These are phyloP conservation scores for Aegilops speltoides DNA, from an alignment of 176 grass and related monocot species.

Conservation along the genomic window DNA sequence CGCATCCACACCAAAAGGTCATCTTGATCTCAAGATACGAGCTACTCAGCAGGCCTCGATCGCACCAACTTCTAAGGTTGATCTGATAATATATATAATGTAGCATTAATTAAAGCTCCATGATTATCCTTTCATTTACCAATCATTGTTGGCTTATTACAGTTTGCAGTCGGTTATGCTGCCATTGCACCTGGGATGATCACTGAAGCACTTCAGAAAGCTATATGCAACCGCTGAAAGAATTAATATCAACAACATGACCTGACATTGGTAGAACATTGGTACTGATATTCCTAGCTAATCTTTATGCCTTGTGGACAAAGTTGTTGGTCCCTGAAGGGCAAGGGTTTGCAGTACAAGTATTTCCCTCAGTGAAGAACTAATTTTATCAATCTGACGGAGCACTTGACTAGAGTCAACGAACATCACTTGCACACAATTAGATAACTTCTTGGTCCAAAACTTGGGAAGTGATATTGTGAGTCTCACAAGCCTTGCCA, in stretches of 20 bases:
- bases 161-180: constrained; percentile 36
- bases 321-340: too few species aligned
- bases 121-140: background rate
- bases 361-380: too few species aligned
- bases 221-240: constrained; percentile 33
- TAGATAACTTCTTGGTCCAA: too few species aligned
- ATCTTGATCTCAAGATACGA: constrained; percentile 56
- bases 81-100: background rate
- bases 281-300: too few species aligned
- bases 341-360: too few species aligned
- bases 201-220: constrained; percentile 51
- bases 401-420: too few species aligned
- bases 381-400: too few species aligned
- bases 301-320: too few species aligned
- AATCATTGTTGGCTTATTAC: background rate
- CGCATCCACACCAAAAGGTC: constrained; percentile 37
- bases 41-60: constrained; percentile 46
- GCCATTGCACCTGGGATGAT: constrained; percentile 50
- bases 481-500: too few species aligned
- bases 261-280: too few species aligned
- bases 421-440: too few species aligned
- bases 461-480: too few species aligned
- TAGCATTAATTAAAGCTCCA: background rate
- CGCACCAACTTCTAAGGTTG: background rate
- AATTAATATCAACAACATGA: background rate